Base-by-base conservation (phyloP, 306 rosid genomes). In the Comarum palustre region DNA sequence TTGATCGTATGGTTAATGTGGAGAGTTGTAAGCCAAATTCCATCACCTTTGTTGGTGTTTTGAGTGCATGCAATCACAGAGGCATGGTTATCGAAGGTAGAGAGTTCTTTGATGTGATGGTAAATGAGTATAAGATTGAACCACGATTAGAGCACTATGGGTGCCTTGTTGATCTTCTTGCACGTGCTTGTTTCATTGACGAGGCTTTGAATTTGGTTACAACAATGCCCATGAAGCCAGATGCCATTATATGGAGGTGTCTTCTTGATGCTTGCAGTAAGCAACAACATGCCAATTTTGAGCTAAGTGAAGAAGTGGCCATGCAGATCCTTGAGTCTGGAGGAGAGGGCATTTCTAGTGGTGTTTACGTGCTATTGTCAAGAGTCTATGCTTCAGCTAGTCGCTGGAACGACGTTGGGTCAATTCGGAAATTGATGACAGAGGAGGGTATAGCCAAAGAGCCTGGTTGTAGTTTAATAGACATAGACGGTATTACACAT, bases 211-310 rank as follows among this genome's bases (percentile, higher is more conserved):
- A 87, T 39, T 51, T 87, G 85, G 90, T 87, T 32, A 79, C 85
- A 10, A 63, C 77, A 54, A 90, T 93, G 97, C 85, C 95, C 6
- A 69, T 85, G 25, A 90, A 87, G 75, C 96, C 97, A 17, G 97
- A 93, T 80, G 84, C 54, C 47, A 84, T 90, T n/a, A 89, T 90
- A 31, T 89, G 93, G 93, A 90, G 97, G 89, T 83, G 96, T 68
- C 82, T 90, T 71, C 86, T 93, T 61, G 88, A 89, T 81, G 92
- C 92, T 67, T 90, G 89, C 78, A 83, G 81, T 78, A 90, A 86
- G 90, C 86, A 88, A 74, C 81, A 88, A 74, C 80, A 83, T 22
- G 86, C 81, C 51, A 79, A 83, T 32, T 71, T 93, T 67, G 96
- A 93, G 89, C 85, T 87, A 48, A 77, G 96, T 54, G 86, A 87